phyloP scores from a whole-genome alignment of 177 flowering plant species.

The Tripterygium wilfordii region DNA sequence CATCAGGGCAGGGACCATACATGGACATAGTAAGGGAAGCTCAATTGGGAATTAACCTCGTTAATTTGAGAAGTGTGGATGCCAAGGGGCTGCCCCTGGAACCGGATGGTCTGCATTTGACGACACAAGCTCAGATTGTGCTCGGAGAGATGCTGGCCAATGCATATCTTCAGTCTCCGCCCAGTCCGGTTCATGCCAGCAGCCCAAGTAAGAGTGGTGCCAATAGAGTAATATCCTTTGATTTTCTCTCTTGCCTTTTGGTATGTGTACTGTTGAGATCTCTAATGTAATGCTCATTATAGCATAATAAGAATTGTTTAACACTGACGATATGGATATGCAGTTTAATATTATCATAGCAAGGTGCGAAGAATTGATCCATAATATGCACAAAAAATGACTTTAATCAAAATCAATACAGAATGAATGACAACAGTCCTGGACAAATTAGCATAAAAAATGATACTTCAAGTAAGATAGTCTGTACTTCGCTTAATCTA shows the following conservation, averaged over 20 bases:
- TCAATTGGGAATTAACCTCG: conserved; percentile 40
- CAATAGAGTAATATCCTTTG: conserved; percentile 2
- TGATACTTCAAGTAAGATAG: too few species aligned
- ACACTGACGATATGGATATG: too few species aligned
- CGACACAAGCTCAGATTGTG: conserved; percentile 45
- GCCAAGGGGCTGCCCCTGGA: conserved; percentile 53
- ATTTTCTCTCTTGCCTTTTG: neutral
- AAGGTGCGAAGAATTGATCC: too few species aligned
- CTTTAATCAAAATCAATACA: too few species aligned
- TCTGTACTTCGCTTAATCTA: too few species aligned
- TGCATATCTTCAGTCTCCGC: conserved; percentile 29
- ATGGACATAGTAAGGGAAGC: conserved; percentile 49
- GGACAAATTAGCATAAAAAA: too few species aligned
- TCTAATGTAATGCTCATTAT: too few species aligned
- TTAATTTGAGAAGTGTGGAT: conserved; percentile 43
- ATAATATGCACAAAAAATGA: too few species aligned
- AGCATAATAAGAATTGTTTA: too few species aligned
- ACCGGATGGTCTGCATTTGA: conserved; percentile 56
- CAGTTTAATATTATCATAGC: too few species aligned
- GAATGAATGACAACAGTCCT: too few species aligned
- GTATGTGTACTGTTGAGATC: neutral
- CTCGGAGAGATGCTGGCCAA: conserved; percentile 51
- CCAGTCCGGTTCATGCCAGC: conserved; percentile 12
- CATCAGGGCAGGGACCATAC: conserved; percentile 50
- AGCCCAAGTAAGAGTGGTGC: conserved; percentile 16